Percentiles rank a stretch among this genome's conserved stretches.
These are phyloP conservation scores for Trichoderma sp. DNA, from an alignment of 2,329 filamentous ascomycete species.

Conservation along the genomic window DNA sequence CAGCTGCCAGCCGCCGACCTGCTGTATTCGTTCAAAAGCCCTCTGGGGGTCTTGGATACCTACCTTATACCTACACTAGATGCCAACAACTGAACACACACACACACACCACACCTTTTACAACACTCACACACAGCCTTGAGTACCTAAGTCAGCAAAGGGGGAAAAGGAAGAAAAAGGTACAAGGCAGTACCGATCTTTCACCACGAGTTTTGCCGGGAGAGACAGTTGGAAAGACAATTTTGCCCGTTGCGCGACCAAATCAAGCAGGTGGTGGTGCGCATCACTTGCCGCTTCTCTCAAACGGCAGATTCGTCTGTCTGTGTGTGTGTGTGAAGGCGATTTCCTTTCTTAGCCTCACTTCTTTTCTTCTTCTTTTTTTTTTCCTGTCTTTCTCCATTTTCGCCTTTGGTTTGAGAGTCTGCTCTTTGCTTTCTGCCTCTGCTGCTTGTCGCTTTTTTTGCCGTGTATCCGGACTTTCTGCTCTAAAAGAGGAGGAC, in stretches of 20 bases:
- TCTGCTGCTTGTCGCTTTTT: neutral
- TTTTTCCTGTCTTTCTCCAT: neutral
- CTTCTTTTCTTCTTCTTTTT: neutral
- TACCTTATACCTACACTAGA: no score
- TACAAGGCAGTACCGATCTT: no score
- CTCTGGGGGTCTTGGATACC: no score
- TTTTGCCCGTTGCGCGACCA: slow-evolving; percentile 11
- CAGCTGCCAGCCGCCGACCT: neutral
- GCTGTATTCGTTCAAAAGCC: neutral
- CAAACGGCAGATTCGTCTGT: neutral
- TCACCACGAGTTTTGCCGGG: no score
- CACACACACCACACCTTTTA: no score
- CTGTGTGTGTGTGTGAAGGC: no score
- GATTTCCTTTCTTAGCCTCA: neutral
- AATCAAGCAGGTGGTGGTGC: slow-evolving; percentile 25
- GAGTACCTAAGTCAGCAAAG: no score
- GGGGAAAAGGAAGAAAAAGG: no score
- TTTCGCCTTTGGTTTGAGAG: neutral
- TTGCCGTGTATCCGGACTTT: neutral
- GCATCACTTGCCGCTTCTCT: slow-evolving; percentile 18
- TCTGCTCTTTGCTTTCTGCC: neutral
- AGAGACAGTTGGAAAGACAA: no score
- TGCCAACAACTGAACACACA: neutral
- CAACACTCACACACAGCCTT: no score
- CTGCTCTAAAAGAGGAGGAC: neutral